Base-by-base conservation (phyloP, 176 grass and related monocot species). In the Triticum urartu region DNA sequence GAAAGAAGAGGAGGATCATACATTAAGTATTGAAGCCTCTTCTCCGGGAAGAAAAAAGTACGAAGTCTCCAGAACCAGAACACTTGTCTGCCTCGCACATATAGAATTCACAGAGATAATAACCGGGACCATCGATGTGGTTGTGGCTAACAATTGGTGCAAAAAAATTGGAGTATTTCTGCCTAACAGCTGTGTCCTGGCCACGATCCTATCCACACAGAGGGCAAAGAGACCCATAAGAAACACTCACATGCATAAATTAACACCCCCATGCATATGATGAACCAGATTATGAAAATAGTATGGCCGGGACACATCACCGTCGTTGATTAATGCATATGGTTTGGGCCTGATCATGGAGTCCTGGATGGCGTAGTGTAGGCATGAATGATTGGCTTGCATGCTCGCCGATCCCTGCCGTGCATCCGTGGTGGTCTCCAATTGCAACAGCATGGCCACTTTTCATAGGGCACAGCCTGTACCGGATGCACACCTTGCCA, bases 381-480 rank as follows among this genome's bases (percentile, higher is more conserved):
- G n/a, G 1, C 68, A 9, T 3, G 15, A 52, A 84, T 90, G 58
- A 90, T 91, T 91, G 81, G 81, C 50, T 17, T 54, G 50, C 40
- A 42, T 42, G 40, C 43, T 12, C 47, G 1, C 7, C 4, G 45
- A 78, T 85, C 74, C 32, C 45, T 14, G 73, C 67, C 58, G 42
- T 79, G 80, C 80, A 73, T 75, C 58, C 79, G 88, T 90, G 89
- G 84, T 73, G 84, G 33, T 68, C 64, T 87, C 56, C 50, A 60
- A 60, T 87, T 79, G 80, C 32, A 48, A 79, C 79, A 73, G 58
- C 81, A 72, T 14, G 43, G 66, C 72, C 20, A 11, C 18, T 68
- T 78, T 64, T 33, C 28, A 39, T 59, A 68, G 30, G 74, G 35
- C 70, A 81, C 88, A 81, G 61, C 60, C 67, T 87, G 85, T 61